phyloP scores from a whole-genome alignment of 208 protist species.

The Crithidia bombi region DNA sequence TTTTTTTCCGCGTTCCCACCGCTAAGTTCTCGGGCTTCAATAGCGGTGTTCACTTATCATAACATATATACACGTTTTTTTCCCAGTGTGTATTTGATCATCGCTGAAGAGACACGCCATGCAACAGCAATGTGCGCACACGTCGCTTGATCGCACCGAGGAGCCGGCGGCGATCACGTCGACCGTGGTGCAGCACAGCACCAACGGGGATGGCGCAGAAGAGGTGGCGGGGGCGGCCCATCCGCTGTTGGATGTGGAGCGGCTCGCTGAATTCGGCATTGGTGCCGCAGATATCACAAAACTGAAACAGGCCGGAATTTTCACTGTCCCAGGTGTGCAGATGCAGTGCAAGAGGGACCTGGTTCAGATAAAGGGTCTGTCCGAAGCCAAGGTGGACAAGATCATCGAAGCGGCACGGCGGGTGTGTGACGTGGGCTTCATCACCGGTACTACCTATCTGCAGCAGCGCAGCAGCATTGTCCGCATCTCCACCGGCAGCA shows the following conservation, averaged over 20 bases:
- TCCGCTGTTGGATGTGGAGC: constrained; percentile 83
- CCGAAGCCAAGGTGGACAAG: constrained; percentile 98
- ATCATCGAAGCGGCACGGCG: constrained; percentile 96
- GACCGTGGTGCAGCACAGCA: constrained; percentile 21
- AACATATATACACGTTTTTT: too few relatives aligned
- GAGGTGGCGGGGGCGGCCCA: constrained; percentile 37
- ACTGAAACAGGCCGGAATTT: constrained; percentile 90
- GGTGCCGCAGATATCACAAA: constrained; percentile 89
- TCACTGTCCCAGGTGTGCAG: constrained; percentile 90
- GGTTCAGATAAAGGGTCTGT: constrained; percentile 97
- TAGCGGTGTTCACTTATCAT: too few relatives aligned
- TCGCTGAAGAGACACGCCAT: too few relatives aligned
- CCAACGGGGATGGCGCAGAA: constrained; percentile 33
- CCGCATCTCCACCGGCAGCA: constrained; percentile 95
- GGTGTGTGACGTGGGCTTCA: constrained; percentile 84
- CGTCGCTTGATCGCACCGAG: constrained; percentile 1
- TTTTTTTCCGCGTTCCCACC: too few relatives aligned
- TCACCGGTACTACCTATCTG: constrained; percentile 88
- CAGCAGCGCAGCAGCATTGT: constrained; percentile 89
- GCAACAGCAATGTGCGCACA: constrained; percentile 18
- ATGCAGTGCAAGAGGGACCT: constrained; percentile 94
- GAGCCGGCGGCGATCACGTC: constrained; percentile 23
- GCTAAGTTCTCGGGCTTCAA: too few relatives aligned
- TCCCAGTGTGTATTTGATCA: too few relatives aligned
- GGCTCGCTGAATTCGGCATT: constrained; percentile 91